Evolutionary conservation across 2,329 filamentous ascomycete species (phyloP), one percentile per base, ranked within the genome.

Genomic region (Colletotrichum sp.): DNA sequence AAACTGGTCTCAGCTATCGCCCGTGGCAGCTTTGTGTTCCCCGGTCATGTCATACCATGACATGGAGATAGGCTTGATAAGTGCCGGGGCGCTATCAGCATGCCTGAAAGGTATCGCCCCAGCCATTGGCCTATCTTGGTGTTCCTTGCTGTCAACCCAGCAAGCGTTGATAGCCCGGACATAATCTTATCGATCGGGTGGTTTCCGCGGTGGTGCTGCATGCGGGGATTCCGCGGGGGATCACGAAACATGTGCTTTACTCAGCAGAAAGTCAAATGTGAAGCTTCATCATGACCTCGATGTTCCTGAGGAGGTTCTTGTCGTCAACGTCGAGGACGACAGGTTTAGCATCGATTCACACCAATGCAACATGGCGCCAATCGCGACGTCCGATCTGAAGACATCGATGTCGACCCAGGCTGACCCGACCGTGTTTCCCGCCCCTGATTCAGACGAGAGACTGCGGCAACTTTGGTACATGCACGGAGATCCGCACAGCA

Each of bases 401-500:
- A n/a, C 61, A 15, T 4, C 24, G 5, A n/a, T 8, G 18, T 5
- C 36, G 8, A 8, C 1, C 58, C 10, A 2, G 18, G 8, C 12
- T 8, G 68, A 75, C n/a, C 18, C 68, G 13, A 52, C 28, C 13
- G 72, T 75, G 13, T 71, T 60, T 38, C 72, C 72, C 18, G 28
- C 72, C 6, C 30, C 12, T 36, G 30, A 36, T n/a, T 61, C 72
- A 16, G 72, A 75, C 6, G 36, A 75, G 28, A 32, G 26, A 38
- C 32, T 75, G 21, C 28, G 7, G 13, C 18, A 34, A n/a, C 24
- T 75, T 4, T 75, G 72, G 72, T 48, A 66, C 18, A 24, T 71
- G 18, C 68, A 75, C 12, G 72, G 72, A 3, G 43, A 75, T 8
- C 68, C 72, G 15, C 72, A 75, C n/a, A 75, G 72, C 36, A 43